Conservation (phyloP, 2,329 filamentous ascomycete genomes). For the Colletotrichum navitas region DNA sequence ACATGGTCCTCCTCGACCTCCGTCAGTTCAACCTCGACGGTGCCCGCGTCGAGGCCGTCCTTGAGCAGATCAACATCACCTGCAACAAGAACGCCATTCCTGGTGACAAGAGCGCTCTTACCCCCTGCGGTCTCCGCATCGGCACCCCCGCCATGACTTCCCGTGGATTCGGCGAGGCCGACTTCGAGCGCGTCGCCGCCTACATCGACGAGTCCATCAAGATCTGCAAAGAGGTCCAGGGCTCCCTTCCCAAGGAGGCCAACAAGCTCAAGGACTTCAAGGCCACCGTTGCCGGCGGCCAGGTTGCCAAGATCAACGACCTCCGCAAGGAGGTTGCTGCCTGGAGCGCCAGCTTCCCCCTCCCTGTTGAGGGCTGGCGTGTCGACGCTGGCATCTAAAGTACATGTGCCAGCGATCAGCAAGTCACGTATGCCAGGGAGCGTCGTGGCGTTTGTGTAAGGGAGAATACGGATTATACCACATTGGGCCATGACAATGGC, state of each 20-base stretch:
- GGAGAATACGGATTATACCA: conserved; percentile 30
- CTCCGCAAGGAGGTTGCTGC: conserved; percentile 89
- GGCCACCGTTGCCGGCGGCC: conserved; percentile 84
- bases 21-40: conserved; percentile 90
- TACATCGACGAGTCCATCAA: conserved; percentile 94
- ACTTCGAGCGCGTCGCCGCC: conserved; percentile 89
- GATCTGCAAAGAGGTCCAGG: conserved; percentile 90
- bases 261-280: conserved; percentile 99
- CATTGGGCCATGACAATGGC: conserved; percentile 21
- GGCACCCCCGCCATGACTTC: conserved; percentile 98
- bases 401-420: conserved; percentile 27
- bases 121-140: conserved; percentile 93
- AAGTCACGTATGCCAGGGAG: conserved; percentile 19
- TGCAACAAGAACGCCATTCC: conserved; percentile 99
- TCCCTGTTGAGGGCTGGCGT: conserved; percentile 84
- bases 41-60: conserved; percentile 93
- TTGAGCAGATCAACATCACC: conserved; percentile 98
- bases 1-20: conserved; percentile 96
- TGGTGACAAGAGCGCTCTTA: conserved; percentile 96
- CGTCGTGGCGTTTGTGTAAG: conserved; percentile 3
- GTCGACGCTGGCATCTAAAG: conserved; percentile 69
- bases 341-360: conserved; percentile 92
- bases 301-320: conserved; percentile 83
- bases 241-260: conserved; percentile 88
- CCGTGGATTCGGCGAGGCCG: conserved; percentile 90